Conservation (phyloP, 2,329 filamentous ascomycete genomes). For the Harringtonia aguacate region DNA sequence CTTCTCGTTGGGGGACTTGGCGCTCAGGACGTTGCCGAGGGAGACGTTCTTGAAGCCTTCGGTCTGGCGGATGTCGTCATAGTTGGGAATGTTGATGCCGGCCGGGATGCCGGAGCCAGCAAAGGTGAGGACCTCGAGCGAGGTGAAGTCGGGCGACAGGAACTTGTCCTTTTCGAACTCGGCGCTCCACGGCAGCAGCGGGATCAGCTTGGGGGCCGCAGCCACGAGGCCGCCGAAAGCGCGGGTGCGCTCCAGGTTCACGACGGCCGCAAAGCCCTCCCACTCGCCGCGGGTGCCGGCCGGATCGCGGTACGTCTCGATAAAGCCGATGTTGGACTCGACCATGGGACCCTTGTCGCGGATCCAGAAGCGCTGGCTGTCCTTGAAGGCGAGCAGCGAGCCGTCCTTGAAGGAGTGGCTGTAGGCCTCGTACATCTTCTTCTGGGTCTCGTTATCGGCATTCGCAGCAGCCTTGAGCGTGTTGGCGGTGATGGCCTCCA, state of each 20-base stretch:
- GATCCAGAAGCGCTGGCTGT: slow-evolving; percentile 73
- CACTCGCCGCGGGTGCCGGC: slow-evolving; percentile 73
- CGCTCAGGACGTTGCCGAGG: slow-evolving; percentile 82
- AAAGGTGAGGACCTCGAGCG: slow-evolving; percentile 82
- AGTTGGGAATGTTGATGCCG: slow-evolving; percentile 60
- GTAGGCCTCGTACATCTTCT: slow-evolving; percentile 64
- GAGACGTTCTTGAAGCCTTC: slow-evolving; percentile 91
- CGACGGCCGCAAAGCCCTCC: slow-evolving; percentile 73
- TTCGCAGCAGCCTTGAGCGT: slow-evolving; percentile 58
- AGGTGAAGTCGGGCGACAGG: slow-evolving; percentile 90
- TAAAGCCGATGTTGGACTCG: slow-evolving; percentile 73
- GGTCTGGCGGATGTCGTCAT: slow-evolving; percentile 68
- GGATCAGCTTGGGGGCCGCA: slow-evolving; percentile 72
- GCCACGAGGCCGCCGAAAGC: slow-evolving; percentile 80
- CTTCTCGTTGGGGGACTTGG: slow-evolving; percentile 84
- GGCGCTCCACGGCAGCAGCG: slow-evolving; percentile 74
- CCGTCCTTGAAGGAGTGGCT: slow-evolving; percentile 64
- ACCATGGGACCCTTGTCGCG: slow-evolving; percentile 71
- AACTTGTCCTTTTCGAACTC: slow-evolving; percentile 97
- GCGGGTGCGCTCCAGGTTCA: slow-evolving; percentile 82
- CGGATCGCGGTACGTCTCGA: slow-evolving; percentile 78
- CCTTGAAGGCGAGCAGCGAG: slow-evolving; percentile 67
- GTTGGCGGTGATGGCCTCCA: slow-evolving; percentile 57
- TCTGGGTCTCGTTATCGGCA: slow-evolving; percentile 63
- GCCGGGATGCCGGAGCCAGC: slow-evolving; percentile 56